Evolutionary conservation across 164 flowering plant species (phyloP).

Genomic region (Hamamelis virginiana): DNA sequence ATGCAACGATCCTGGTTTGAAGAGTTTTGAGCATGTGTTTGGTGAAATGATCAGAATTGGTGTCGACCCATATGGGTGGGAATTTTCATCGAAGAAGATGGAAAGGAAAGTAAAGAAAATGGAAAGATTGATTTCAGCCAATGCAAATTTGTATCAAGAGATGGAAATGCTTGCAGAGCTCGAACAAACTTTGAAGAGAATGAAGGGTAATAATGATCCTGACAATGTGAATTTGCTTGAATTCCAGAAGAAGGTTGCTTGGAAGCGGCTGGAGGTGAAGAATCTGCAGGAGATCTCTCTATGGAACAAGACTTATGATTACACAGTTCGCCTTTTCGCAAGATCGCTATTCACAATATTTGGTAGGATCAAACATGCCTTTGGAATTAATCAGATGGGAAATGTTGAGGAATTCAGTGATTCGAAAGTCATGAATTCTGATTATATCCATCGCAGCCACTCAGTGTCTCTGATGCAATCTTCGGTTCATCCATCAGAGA

Average conservation of each 20-base stretch:
- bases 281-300: conserved; percentile 55
- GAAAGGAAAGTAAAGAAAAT: conserved; percentile 79
- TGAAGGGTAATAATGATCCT: conserved; percentile 44
- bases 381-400: conserved; percentile 43
- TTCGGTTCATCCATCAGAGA: conserved; percentile 60
- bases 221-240: conserved; percentile 45
- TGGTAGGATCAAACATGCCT: conserved; percentile 64
- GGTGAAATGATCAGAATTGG: conserved; percentile 45
- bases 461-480: conserved; percentile 57
- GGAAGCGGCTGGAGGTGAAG: conserved; percentile 78
- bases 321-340: conserved; percentile 55
- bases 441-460: conserved; percentile 48
- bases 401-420: conserved; percentile 22
- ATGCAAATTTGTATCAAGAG: conserved; percentile 73
- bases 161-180: conserved; percentile 75
- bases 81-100: conserved; percentile 71
- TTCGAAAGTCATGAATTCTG: conserved; percentile 24
- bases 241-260: conserved; percentile 61
- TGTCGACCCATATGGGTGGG: conserved; percentile 53
- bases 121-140: conserved; percentile 54
- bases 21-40: conserved; percentile 61
- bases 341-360: conserved; percentile 71
- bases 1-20: conserved; percentile 57
- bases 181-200: conserved; percentile 70
- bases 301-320: conserved; percentile 78